A percentile compares a stretch with the other conserved stretches of the same genome.
Evolutionary conservation across 805 yeast species (phyloP).

Genomic region (Ogataea methanolica): DNA sequence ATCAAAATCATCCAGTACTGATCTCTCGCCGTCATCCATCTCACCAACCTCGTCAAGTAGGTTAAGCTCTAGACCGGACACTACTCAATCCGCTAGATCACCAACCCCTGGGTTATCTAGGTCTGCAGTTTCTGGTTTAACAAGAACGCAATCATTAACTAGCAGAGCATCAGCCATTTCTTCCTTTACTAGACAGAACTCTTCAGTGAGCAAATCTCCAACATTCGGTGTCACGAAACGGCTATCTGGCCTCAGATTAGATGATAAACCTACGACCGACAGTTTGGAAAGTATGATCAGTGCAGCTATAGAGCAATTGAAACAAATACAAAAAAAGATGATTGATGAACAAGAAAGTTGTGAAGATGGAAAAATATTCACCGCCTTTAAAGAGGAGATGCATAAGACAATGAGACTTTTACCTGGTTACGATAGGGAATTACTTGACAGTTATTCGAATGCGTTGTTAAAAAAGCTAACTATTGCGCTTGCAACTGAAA

Average conservation of each 20-base stretch:
- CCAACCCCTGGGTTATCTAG: conserved; percentile 2
- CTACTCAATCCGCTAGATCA: conserved; percentile 1
- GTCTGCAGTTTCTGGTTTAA: conserved; percentile 1
- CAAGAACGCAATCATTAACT: neutral
- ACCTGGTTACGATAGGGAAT: conserved; percentile 15
- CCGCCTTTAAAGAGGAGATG: conserved; percentile 8
- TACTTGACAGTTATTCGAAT: conserved; percentile 13
- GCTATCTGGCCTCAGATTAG: conserved; percentile 10
- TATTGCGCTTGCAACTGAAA: neutral
- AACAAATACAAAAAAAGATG: conserved; percentile 7
- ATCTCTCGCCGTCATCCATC: too few species aligned
- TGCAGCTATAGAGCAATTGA: conserved; percentile 5
- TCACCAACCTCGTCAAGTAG: too few species aligned
- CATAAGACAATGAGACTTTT: conserved; percentile 12
- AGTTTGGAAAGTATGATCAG: conserved; percentile 1
- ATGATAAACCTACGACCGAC: conserved; percentile 1
- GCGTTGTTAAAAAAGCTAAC: conserved; percentile 7
- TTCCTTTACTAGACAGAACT: too few species aligned
- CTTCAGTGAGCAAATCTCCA: neutral
- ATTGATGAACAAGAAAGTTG: neutral
- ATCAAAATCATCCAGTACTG: neutral
- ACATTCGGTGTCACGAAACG: conserved; percentile 7
- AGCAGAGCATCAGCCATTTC: neutral
- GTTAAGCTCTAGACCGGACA: too few species aligned
- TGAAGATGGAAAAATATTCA: neutral